phyloP scores from a whole-genome alignment of 140 eudicot genomes.

The Stevia rebaudiana region DNA sequence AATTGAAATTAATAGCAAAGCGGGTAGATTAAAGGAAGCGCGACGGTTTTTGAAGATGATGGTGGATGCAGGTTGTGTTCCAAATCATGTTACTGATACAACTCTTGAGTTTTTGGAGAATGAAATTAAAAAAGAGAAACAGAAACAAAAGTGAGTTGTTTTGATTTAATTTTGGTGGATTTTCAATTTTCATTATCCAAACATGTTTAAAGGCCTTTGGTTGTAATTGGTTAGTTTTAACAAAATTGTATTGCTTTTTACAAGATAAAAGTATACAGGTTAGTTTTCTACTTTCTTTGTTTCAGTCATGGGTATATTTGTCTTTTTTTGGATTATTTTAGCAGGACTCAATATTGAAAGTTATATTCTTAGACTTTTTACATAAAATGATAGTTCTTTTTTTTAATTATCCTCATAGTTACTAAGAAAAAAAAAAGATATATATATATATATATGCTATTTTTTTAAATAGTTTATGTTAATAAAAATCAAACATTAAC shows the following conservation, averaged over 20 bases:
- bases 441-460: no score
- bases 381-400: no score
- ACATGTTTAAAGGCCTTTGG: background rate
- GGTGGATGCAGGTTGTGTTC: slow-evolving; percentile 86
- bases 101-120: slow-evolving; percentile 65
- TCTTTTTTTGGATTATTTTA: no score
- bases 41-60: slow-evolving; percentile 66
- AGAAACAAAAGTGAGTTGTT: slow-evolving; percentile 13
- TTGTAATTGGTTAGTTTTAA: background rate
- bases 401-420: background rate
- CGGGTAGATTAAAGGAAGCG: slow-evolving; percentile 69
- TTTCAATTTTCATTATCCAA: background rate
- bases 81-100: slow-evolving; percentile 90
- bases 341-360: no score
- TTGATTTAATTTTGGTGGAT: background rate
- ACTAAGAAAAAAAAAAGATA: no score
- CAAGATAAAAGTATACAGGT: background rate
- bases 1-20: slow-evolving; percentile 76
- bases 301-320: background rate
- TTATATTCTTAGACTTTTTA: no score
- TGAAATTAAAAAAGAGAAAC: slow-evolving; percentile 46
- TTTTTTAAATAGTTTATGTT: no score
- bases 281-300: slow-evolving; percentile 7
- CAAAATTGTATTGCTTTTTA: background rate
- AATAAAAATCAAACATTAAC: no score